These are phyloP conservation scores for Colletotrichum trifolii DNA, from an alignment of 2,329 filamentous ascomycete species.

Conservation along the genomic window DNA sequence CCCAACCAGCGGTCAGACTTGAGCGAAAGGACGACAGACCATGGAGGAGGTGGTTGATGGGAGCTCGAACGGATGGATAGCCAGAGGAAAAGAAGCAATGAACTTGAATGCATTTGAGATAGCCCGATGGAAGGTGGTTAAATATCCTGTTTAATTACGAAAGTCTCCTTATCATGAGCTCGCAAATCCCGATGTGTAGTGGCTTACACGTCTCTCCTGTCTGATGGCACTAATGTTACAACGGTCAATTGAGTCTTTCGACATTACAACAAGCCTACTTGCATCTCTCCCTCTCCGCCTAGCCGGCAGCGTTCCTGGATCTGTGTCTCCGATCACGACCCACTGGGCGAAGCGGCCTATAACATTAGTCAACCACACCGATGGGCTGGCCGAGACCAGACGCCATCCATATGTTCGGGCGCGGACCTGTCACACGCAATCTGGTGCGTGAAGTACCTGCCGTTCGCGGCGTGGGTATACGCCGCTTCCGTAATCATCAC, in stretches of 20 bases:
- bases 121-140: conserved; percentile 33
- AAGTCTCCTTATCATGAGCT: conserved; percentile 30
- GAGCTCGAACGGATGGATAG: conserved; percentile 35
- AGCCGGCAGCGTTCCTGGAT: too few species aligned
- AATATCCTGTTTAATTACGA: conserved; percentile 40
- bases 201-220: background rate
- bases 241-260: too few species aligned
- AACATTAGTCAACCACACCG: too few species aligned
- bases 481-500: background rate
- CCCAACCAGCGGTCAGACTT: background rate
- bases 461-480: background rate
- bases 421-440: too few species aligned
- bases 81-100: conserved; percentile 38
- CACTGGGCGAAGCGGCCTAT: too few species aligned
- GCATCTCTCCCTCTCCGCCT: too few species aligned
- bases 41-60: conserved; percentile 9
- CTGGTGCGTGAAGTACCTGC: too few species aligned
- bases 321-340: too few species aligned
- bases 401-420: too few species aligned
- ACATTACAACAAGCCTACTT: too few species aligned
- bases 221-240: too few species aligned
- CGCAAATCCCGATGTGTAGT: background rate
- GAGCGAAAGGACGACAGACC: background rate
- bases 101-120: conserved; percentile 38
- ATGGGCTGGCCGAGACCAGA: too few species aligned